Evolutionary conservation across 2,329 filamentous ascomycete genomes (phyloP), one percentile per base, ranked within the genome.

Genomic region (Macrophomina phaseolina): DNA sequence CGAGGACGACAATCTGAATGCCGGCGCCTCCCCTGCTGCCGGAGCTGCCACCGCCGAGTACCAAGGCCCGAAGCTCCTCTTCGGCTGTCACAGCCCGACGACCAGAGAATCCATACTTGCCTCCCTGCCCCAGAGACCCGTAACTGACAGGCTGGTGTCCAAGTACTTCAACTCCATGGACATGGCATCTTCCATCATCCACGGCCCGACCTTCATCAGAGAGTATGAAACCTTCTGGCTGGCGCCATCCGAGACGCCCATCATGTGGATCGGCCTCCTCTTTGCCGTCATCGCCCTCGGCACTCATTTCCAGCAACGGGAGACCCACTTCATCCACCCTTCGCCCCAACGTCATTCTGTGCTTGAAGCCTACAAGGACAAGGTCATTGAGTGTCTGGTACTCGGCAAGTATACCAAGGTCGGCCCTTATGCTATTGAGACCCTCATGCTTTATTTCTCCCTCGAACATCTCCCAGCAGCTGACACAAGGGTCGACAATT

Each of bases 141-240:
- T 38, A 3, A 30, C 34, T 7, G 38, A 48, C 18, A 45, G 30
- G 28, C 30, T 61, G 14, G 56, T 61, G 12, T 61, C 56, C 6
- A 45, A 61, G 23, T 61, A 48, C 16, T 48, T 45, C 6, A 46
- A 61, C 9, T 16, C 28, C 56, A 61, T 46, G 40, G 45, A 48
- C 18, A 23, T 40, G 32, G 30, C 61, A 30, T 60, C 48, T n/a
- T 18, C 12, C 32, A 34, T 36, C 30, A 45, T 51, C 49, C 56
- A 45, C n/a, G 42, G 34, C 12, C 62, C 68, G 72, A 40, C 73
- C 49, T 7, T 11, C 4, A 3, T 34, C 8, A 40, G 16, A 6
- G 56, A 82, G 77, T 83, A 83, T 64, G 75, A 79, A 34, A 58
- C 69, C 2, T 83, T 84, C 68, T 84, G 82, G 81, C 64, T 68